Evolutionary conservation across 441 rosid genomes (phyloP), one percentile per base, ranked within the genome.

Genomic region (Brassica hybrid): DNA sequence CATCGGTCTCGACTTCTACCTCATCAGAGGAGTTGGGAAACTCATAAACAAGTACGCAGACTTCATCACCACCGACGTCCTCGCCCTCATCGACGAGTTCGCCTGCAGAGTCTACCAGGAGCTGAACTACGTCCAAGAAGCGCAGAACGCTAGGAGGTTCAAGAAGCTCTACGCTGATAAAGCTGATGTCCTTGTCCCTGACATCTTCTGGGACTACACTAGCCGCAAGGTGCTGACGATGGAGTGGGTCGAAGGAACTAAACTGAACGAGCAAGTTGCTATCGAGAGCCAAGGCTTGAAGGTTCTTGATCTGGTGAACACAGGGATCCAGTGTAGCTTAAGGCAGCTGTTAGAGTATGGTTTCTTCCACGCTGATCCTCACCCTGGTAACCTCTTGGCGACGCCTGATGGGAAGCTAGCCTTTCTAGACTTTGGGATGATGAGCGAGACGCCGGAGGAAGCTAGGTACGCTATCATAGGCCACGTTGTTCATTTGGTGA

Each of bases 371-470:
- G 99, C 98, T 12, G 99, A 95, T 68, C 99, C 99, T 84, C 98
- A 95, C 85, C 99, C 99, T 27, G 99, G 99, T 62, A 95, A 94
- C 75, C 98, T 94, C 45, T 80, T 94, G 86, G 99, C 96, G 41
- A 94, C 99, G 71, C 99, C 97, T 11, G 92, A 91, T 62, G 99
- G 99, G 34, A 95, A 89, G 82, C 99, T 95, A 75, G 99, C 99
- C 62, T 95, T 95, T 84, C 86, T 95, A 45, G 99, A 95, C 81
- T 95, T 95, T 79, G 98, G 99, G 19, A 95, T 95, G 99, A 95
- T 95, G 99, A 95, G 99, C 80, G 99, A 95, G 85, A 93, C 99
- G 71, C 99, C 99, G 6, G 99, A 95, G 88, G 93, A 87, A 79
- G 98, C 99, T 69, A 91, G 99, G 85, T 88, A 73, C 79, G 99